A percentile compares a stretch with the other conserved stretches of the same genome.
These are phyloP conservation scores for Candida sp. DNA, from an alignment of 1,139 yeast species.

Conservation along the genomic window DNA sequence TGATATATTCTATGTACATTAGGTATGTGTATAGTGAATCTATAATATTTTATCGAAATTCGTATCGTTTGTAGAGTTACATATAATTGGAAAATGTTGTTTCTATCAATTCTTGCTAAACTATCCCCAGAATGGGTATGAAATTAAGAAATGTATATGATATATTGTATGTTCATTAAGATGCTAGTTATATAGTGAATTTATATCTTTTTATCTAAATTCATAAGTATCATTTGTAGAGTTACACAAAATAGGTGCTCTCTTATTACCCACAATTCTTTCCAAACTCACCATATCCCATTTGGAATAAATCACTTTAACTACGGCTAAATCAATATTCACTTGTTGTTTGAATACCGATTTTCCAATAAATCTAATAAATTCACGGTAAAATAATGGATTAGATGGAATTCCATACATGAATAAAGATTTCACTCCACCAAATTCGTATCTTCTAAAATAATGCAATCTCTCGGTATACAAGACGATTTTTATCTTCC, in stretches of 20 bases:
- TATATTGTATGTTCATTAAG: too few species aligned
- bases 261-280: slow-evolving; percentile 77
- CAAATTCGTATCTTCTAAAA: slow-evolving; percentile 78
- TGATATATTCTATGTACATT: too few species aligned
- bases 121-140: too few species aligned
- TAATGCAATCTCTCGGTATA: slow-evolving; percentile 95
- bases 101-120: too few species aligned
- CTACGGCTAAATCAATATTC: slow-evolving; percentile 64
- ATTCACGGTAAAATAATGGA: slow-evolving; percentile 78
- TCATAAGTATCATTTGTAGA: slow-evolving; percentile 74
- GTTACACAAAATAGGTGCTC: slow-evolving; percentile 67
- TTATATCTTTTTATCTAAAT: slow-evolving; percentile 54
- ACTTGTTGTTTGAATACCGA: slow-evolving; percentile 43
- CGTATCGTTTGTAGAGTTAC: too few species aligned
- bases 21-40: too few species aligned
- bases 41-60: too few species aligned
- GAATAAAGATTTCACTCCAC: slow-evolving; percentile 81
- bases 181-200: too few species aligned
- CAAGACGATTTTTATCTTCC: slow-evolving; percentile 67
- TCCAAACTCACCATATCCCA: slow-evolving; percentile 83
- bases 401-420: slow-evolving; percentile 86
- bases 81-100: too few species aligned
- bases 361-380: slow-evolving; percentile 52
- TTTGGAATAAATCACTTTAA: slow-evolving; percentile 67
- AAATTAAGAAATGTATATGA: too few species aligned